A percentile compares a stretch with the other conserved stretches of the same genome.
phyloP scores from a whole-genome alignment of 805 yeast species.

The Suhomyces pyralidae region DNA sequence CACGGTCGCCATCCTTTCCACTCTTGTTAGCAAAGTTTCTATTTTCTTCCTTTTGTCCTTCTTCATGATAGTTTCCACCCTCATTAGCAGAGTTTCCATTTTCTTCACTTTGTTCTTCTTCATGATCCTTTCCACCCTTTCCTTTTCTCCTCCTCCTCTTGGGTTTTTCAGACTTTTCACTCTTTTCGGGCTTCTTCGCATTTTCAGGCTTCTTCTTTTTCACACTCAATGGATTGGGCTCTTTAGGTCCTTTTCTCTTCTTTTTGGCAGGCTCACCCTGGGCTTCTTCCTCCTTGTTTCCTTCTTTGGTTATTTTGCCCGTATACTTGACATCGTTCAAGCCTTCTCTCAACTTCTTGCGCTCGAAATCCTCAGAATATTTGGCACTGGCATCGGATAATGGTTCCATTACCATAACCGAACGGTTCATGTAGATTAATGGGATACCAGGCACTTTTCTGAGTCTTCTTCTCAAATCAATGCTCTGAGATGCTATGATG shows the following conservation, averaged over 20 bases:
- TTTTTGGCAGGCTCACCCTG: slow-evolving; percentile 22
- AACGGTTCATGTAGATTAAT: slow-evolving; percentile 76
- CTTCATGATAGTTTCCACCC: neutral
- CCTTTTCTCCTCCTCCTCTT: neutral
- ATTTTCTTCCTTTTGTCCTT: neutral
- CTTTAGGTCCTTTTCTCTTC: slow-evolving; percentile 59
- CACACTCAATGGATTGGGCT: slow-evolving; percentile 87
- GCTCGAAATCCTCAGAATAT: slow-evolving; percentile 49
- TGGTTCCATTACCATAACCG: slow-evolving; percentile 97
- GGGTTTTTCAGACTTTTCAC: neutral
- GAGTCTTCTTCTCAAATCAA: slow-evolving; percentile 61
- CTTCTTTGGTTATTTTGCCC: slow-evolving; percentile 34
- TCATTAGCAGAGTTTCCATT: neutral
- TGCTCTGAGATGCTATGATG: slow-evolving; percentile 81
- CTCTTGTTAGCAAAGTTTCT: neutral
- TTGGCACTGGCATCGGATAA: slow-evolving; percentile 63
- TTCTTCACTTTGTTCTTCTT: neutral
- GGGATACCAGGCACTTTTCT: slow-evolving; percentile 89
- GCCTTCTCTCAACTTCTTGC: slow-evolving; percentile 69
- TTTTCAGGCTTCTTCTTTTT: slow-evolving; percentile 58
- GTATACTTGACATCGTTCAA: slow-evolving; percentile 61
- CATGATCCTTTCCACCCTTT: neutral
- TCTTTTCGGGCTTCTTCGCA: neutral
- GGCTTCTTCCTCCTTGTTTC: slow-evolving; percentile 10
- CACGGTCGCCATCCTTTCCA: neutral